Percentiles rank a stretch among this genome's conserved stretches.
Conservation (phyloP, 495 filamentous ascomycete species). For the Bombardia bombarda region DNA sequence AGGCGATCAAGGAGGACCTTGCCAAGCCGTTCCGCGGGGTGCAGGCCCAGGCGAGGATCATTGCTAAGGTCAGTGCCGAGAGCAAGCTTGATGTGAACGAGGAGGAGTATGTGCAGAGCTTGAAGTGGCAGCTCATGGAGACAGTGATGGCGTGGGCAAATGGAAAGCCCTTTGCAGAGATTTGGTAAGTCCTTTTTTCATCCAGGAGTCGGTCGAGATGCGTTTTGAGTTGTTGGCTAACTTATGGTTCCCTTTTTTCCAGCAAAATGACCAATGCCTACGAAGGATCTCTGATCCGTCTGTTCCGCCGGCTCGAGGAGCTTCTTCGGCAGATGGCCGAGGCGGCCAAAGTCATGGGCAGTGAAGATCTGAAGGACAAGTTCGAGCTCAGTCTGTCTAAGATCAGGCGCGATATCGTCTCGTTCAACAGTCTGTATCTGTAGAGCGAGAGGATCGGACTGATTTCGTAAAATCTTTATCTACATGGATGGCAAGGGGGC, state of each 20-base stretch:
- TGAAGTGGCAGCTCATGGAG: constrained; percentile 94
- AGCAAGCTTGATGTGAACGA: constrained; percentile 86
- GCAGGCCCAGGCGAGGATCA: constrained; percentile 69
- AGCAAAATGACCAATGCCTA: constrained; percentile 99
- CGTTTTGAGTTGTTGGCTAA: too few relatives aligned
- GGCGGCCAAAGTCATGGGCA: constrained; percentile 95
- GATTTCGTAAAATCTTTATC: too few relatives aligned
- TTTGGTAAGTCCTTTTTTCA: constrained; percentile 64
- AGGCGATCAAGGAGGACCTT: constrained; percentile 70
- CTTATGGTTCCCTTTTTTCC: too few relatives aligned
- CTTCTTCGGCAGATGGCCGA: constrained; percentile 96
- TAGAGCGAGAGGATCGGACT: too few relatives aligned
- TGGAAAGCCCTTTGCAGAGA: constrained; percentile 84
- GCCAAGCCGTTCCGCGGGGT: constrained; percentile 79
- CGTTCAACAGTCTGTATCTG: constrained; percentile 85
- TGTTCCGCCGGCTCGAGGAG: constrained; percentile 93
- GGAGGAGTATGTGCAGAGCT: constrained; percentile 78
- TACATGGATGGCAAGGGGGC: too few relatives aligned
- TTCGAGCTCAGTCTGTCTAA: constrained; percentile 79
- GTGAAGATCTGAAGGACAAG: constrained; percentile 81
- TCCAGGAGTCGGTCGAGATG: too few relatives aligned
- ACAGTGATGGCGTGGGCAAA: constrained; percentile 92
- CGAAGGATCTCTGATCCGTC: constrained; percentile 89
- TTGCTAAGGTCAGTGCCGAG: constrained; percentile 89
- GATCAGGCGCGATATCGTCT: constrained; percentile 85